Conservation (phyloP, 768 basidiomycete genomes). For the Russula foetens region DNA sequence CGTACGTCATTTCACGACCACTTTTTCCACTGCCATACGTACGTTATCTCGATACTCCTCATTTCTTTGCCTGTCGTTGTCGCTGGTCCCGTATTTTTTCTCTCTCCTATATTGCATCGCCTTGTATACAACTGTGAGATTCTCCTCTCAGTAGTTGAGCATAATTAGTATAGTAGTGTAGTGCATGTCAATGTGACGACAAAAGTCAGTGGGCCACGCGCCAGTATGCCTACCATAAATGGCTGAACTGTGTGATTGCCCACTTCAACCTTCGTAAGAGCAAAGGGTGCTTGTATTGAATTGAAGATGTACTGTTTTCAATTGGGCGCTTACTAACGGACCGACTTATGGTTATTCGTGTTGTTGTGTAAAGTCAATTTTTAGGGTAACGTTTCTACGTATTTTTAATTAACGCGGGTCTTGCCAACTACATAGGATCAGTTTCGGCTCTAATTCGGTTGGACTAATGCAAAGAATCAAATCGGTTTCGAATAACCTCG, state of each 20-base stretch:
- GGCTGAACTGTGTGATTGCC: no score
- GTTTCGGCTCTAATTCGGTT: not conserved
- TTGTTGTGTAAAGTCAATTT: no score
- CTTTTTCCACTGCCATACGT: not conserved
- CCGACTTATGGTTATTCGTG: no score
- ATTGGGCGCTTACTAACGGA: no score
- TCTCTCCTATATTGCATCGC: not conserved
- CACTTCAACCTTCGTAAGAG: no score
- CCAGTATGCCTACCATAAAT: no score
- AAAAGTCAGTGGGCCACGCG: not conserved
- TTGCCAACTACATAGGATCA: no score
- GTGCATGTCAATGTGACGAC: not conserved
- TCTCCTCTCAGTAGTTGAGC: not conserved
- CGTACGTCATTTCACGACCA: not conserved
- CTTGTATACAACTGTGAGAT: slow-evolving; percentile 7
- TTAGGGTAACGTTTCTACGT: no score
- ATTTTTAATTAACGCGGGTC: no score
- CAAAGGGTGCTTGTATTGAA: no score
- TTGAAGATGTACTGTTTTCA: no score
- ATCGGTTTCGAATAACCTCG: not conserved
- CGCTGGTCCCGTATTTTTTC: not conserved
- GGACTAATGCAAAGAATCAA: not conserved
- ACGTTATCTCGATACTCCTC: not conserved
- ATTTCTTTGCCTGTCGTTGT: not conserved
- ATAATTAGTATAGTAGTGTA: not conserved